These are phyloP conservation scores for Solidago caesia DNA, from an alignment of 129 eudicot genomes.

Conservation along the genomic window DNA sequence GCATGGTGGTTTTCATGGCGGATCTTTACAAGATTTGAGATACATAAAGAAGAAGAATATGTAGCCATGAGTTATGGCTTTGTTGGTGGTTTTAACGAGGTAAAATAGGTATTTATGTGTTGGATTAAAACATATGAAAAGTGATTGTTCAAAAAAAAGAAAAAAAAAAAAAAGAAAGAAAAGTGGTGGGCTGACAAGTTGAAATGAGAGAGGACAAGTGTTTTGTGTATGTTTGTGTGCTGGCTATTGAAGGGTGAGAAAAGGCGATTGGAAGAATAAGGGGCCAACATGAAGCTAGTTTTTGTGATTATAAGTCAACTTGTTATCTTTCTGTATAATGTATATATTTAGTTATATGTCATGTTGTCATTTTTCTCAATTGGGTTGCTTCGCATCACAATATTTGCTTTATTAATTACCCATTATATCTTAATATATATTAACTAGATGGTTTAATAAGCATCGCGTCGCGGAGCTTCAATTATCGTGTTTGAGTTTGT, in stretches of 20 bases:
- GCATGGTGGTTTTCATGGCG: slow-evolving; percentile 29
- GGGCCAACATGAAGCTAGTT: slow-evolving; percentile 27
- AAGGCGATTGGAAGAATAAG: slow-evolving; percentile 29
- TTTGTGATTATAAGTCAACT: slow-evolving; percentile 25
- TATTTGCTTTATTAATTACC: background rate
- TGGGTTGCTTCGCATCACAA: slow-evolving; percentile 16
- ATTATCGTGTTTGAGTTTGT: no score
- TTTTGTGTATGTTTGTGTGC: background rate
- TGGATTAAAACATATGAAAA: background rate
- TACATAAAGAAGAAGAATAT: slow-evolving; percentile 20
- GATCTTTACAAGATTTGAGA: slow-evolving; percentile 24
- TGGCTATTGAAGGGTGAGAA: slow-evolving; percentile 36
- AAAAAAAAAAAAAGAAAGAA: no score
- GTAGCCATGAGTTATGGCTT: slow-evolving; percentile 22
- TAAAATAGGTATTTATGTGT: slow-evolving; percentile 8
- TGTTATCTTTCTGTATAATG: slow-evolving; percentile 15
- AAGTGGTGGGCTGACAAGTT: slow-evolving; percentile 23
- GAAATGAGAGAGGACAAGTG: slow-evolving; percentile 29
- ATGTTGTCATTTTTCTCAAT: slow-evolving; percentile 28
- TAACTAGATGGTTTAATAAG: no score
- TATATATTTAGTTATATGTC: background rate
- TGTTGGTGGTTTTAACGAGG: background rate
- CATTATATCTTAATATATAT: no score
- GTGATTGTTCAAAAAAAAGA: no score
- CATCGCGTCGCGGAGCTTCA: no score